Evolutionary conservation across 192 early-diverging fungal genomes (phyloP), one percentile per base, ranked within the genome.

Genomic region (Piromyces finnis): DNA sequence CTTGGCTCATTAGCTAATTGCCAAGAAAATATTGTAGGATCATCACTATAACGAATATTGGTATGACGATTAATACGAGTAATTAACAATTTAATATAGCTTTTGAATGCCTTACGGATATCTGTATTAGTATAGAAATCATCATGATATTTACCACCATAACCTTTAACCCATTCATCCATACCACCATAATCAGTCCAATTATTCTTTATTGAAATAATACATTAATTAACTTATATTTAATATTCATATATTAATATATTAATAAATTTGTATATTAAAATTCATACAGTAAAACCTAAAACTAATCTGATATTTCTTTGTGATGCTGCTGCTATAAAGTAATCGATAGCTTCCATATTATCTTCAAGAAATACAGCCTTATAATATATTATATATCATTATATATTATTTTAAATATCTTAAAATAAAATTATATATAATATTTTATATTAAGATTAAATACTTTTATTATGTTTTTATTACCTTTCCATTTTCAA

Each of bases 11-110:
- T 86, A 5, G 78, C 79, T 39, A 86, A 77, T 39, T 86, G 83
- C 91, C 92, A 93, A 6, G 89, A 87, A 81, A 92, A 86, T 27
- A 93, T 89, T 22, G 81, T 80, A 18, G 92, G 88, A 81, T 93
- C 92, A 28, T 90, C 82, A 1, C 81, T 78, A 80, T 92, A 93
- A 39, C 28, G 27, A 28, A 85, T 30, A 28, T 85, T 85, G 28
- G 84, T 87, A 41, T 85, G 36, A 27, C 80, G 30, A 30, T 86
- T 86, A 27, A 78, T 77, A 2, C 82, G 84, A 77, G 82, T 84
- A 78, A 86, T 32, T 59, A 84, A 30, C n/a, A 82, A 79, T 5
- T 41, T 77, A 32, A 86, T 80, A 41, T 86, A 86, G 11, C 28
- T 35, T 80, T 87, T 87, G 81, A 81, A 86, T 17, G 81, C 77